Percentiles rank a stretch among this genome's conserved stretches.
phyloP scores from a whole-genome alignment of 208 protist species.

The Endotrypanum monterogeii region DNA sequence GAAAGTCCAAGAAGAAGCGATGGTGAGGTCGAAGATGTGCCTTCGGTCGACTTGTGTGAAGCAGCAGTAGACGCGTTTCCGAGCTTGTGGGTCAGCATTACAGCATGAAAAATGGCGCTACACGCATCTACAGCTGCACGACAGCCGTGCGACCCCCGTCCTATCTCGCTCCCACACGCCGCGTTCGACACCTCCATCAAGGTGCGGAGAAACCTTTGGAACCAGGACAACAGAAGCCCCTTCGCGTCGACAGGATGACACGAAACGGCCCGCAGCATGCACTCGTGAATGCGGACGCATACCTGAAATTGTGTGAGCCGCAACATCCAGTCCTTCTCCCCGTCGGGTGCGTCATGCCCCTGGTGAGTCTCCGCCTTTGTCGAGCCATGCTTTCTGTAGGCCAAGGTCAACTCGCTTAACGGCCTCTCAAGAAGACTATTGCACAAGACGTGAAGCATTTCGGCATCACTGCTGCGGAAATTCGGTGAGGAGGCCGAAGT shows the following conservation, averaged over 20 bases:
- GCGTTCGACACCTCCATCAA: constrained; percentile 70
- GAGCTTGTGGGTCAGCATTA: constrained; percentile 37
- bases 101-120: constrained; percentile 55
- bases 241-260: neutral
- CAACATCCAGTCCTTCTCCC: neutral
- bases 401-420: neutral
- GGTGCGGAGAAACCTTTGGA: constrained; percentile 33
- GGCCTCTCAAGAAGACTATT: neutral
- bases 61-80: neutral
- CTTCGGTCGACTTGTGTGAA: neutral
- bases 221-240: constrained; percentile 37
- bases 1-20: constrained; percentile 27
- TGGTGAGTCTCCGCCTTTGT: neutral
- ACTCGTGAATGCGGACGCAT: constrained; percentile 22
- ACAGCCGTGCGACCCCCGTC: constrained; percentile 20
- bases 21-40: neutral
- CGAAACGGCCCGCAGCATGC: constrained; percentile 22
- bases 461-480: neutral
- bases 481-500: neutral
- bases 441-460: neutral
- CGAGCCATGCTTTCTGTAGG: neutral
- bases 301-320: constrained; percentile 34
- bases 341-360: neutral
- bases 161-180: constrained; percentile 22
- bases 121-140: constrained; percentile 55